A percentile compares a stretch with the other conserved stretches of the same genome.
Conservation (phyloP, 768 basidiomycete genomes). For the Boletus bicolor region DNA sequence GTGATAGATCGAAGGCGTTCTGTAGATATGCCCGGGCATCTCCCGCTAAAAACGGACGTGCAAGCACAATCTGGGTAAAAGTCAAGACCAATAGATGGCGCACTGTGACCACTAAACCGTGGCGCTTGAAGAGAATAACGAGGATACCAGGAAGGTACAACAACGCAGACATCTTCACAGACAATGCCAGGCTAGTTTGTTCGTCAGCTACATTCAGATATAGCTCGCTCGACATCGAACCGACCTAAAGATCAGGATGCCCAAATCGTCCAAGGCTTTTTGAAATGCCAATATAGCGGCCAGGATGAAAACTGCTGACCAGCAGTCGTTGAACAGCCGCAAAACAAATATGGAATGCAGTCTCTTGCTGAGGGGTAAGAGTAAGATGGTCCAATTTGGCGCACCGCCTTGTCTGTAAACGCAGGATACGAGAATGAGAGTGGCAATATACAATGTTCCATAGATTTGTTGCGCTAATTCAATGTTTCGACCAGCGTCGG, state of each 20-base stretch:
- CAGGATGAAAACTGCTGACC: slow-evolving; percentile 68
- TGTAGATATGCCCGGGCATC: slow-evolving; percentile 63
- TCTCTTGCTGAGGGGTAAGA: slow-evolving; percentile 86
- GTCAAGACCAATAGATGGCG: slow-evolving; percentile 43
- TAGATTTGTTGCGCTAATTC: slow-evolving; percentile 75
- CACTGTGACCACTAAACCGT: slow-evolving; percentile 52
- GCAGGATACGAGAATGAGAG: slow-evolving; percentile 58
- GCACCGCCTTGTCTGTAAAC: slow-evolving; percentile 64
- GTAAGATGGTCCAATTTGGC: slow-evolving; percentile 69
- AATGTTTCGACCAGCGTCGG: slow-evolving; percentile 58
- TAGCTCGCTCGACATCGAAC: slow-evolving; percentile 16
- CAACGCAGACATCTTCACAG: slow-evolving; percentile 92
- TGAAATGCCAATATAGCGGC: slow-evolving; percentile 66
- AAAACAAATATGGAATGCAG: slow-evolving; percentile 91
- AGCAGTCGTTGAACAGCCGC: slow-evolving; percentile 94
- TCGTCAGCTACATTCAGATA: background rate
- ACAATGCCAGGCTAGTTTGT: slow-evolving; percentile 51
- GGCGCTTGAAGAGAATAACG: slow-evolving; percentile 74
- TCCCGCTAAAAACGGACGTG: slow-evolving; percentile 63
- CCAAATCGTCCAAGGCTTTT: slow-evolving; percentile 54
- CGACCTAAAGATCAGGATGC: slow-evolving; percentile 72
- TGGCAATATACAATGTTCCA: slow-evolving; percentile 64
- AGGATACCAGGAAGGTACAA: slow-evolving; percentile 88
- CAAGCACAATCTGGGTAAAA: slow-evolving; percentile 55
- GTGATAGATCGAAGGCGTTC: slow-evolving; percentile 81